A percentile compares a stretch with the other conserved stretches of the same genome.
Conservation (phyloP, 495 filamentous ascomycete genomes). For the Massariosphaeria phaeospora region DNA sequence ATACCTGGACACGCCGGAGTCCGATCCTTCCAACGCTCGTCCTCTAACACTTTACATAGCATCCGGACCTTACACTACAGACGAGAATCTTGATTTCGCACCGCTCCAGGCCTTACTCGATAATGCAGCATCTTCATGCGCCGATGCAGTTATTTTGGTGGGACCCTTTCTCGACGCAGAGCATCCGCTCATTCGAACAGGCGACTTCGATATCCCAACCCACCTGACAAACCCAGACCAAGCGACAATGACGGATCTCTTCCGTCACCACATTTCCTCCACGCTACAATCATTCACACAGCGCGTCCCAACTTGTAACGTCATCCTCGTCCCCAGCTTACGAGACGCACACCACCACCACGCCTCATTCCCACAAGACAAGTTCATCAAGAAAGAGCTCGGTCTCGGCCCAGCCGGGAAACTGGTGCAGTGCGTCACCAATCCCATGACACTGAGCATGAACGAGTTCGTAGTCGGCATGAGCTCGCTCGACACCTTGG, state of each 20-base stretch:
- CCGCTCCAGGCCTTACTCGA: constrained; percentile 74
- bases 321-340: constrained; percentile 78
- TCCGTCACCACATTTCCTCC: constrained; percentile 69
- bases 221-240: constrained; percentile 63
- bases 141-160: constrained; percentile 73
- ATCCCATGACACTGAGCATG: constrained; percentile 77
- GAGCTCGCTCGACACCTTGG: constrained; percentile 76
- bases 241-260: constrained; percentile 73
- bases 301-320: constrained; percentile 66
- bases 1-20: constrained; percentile 35
- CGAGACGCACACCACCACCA: constrained; percentile 76
- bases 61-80: constrained; percentile 84
- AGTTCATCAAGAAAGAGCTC: constrained; percentile 63
- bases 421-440: constrained; percentile 69
- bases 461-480: constrained; percentile 80
- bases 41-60: constrained; percentile 73
- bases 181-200: constrained; percentile 81
- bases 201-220: constrained; percentile 85
- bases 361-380: constrained; percentile 87
- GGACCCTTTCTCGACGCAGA: constrained; percentile 89
- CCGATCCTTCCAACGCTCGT: constrained; percentile 37
- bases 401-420: constrained; percentile 53
- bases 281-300: constrained; percentile 60
- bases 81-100: constrained; percentile 85
- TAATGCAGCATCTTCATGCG: constrained; percentile 65